Evolutionary conservation across 2,329 filamentous ascomycete genomes (phyloP).

Genomic region (Scedosporium minutisporum): DNA sequence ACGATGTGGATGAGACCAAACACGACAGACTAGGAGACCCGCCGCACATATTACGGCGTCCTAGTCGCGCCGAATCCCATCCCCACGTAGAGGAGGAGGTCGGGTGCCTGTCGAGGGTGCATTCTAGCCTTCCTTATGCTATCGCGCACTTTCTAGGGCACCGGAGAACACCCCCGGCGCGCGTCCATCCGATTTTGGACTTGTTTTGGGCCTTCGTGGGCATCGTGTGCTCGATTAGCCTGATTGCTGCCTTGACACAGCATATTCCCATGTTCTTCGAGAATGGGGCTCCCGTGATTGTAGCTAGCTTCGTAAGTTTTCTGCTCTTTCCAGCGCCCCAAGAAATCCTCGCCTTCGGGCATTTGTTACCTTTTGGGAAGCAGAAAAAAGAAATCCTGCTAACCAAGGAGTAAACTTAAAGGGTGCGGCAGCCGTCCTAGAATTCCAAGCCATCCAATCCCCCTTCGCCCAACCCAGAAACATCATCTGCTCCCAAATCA

Average conservation of each 20-base stretch:
- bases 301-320: conserved; percentile 58
- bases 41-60: background rate
- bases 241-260: conserved; percentile 48
- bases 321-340: background rate
- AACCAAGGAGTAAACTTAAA: conserved; percentile 15
- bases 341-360: background rate
- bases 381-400: background rate
- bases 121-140: conserved; percentile 45
- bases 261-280: conserved; percentile 43
- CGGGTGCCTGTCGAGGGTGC: background rate
- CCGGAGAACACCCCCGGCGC: conserved; percentile 28
- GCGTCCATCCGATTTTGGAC: conserved; percentile 47
- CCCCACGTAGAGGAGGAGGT: background rate
- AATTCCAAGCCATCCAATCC: conserved; percentile 62
- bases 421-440: conserved; percentile 65
- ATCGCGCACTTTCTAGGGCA: conserved; percentile 62
- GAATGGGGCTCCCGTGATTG: conserved; percentile 47
- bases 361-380: too few relatives aligned
- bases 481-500: conserved; percentile 55
- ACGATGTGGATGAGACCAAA: background rate
- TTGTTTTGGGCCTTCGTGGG: conserved; percentile 57
- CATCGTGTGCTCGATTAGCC: conserved; percentile 48
- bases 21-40: background rate
- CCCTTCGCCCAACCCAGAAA: conserved; percentile 67
- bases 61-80: background rate